A percentile compares a stretch with the other conserved stretches of the same genome.
phyloP scores from a whole-genome alignment of 2,329 filamentous ascomycete species.

The Fusarium veterinarium region DNA sequence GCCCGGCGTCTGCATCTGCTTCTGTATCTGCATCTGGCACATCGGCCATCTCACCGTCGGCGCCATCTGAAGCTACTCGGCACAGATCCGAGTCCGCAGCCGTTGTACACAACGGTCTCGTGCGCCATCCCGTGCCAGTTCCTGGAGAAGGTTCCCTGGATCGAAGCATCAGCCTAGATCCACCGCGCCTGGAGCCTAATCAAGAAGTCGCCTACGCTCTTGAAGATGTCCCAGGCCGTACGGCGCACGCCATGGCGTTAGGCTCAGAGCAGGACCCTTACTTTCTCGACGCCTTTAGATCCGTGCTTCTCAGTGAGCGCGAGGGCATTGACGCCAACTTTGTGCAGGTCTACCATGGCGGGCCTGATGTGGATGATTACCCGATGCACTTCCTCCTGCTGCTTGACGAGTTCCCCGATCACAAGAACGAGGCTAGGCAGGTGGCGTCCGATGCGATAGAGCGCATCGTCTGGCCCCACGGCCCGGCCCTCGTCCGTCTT shows the following conservation, averaged over 20 bases:
- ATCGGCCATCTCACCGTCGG: constrained; percentile 29
- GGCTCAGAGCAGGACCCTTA: constrained; percentile 60
- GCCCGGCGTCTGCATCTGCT: constrained; percentile 17
- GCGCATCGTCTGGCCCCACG: constrained; percentile 54
- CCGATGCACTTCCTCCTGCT: constrained; percentile 60
- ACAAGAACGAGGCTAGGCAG: constrained; percentile 53
- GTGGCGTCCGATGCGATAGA: constrained; percentile 57
- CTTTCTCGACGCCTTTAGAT: constrained; percentile 59
- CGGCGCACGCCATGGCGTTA: constrained; percentile 59
- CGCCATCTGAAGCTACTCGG: constrained; percentile 13
- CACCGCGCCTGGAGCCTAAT: constrained; percentile 8
- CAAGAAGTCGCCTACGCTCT: constrained; percentile 48
- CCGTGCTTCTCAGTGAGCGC: constrained; percentile 58
- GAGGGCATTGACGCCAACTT: constrained; percentile 58
- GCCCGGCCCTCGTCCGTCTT: constrained; percentile 55
- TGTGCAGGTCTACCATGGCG: constrained; percentile 55
- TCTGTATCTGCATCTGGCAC: constrained; percentile 22
- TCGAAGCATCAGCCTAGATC: constrained; percentile 1
- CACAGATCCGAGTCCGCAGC: constrained; percentile 31
- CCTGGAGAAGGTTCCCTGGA: neutral
- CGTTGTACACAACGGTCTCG: constrained; percentile 44
- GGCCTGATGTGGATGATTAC: constrained; percentile 49
- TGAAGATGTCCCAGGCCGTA: constrained; percentile 56
- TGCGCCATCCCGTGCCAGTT: constrained; percentile 20
- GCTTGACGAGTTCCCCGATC: constrained; percentile 57